Conservation (phyloP, 2,329 filamentous ascomycete genomes). For the Cercospora sp. region DNA sequence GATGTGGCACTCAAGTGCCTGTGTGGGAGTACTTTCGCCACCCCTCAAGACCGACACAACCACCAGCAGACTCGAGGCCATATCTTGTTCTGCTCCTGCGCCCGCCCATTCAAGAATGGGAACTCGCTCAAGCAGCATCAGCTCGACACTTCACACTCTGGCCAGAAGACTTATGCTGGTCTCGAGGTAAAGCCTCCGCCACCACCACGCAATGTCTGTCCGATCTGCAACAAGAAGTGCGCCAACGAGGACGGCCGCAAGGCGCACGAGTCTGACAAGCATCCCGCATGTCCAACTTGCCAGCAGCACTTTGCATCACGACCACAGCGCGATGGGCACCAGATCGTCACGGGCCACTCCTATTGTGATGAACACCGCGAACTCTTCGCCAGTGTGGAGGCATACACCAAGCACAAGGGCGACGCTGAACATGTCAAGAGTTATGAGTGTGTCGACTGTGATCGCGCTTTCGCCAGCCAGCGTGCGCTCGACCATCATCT, state of each 20-base stretch:
- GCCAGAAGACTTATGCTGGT: not conserved
- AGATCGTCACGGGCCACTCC: slow-evolving; percentile 14
- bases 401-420: slow-evolving; percentile 12
- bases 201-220: not conserved
- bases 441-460: slow-evolving; percentile 19
- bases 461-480: slow-evolving; percentile 14
- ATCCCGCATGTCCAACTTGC: slow-evolving; percentile 19
- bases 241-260: slow-evolving; percentile 4
- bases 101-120: not conserved
- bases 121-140: not conserved
- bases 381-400: not conserved
- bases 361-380: slow-evolving; percentile 21
- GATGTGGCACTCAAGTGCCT: not conserved
- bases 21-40: not conserved
- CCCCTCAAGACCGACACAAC: not conserved
- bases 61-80: slow-evolving; percentile 2
- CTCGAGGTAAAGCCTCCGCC: not conserved
- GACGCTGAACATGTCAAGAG: slow-evolving; percentile 9
- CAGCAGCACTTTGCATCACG: slow-evolving; percentile 9
- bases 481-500: slow-evolving; percentile 19
- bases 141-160: not conserved
- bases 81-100: not conserved
- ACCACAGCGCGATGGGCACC: slow-evolving; percentile 11
- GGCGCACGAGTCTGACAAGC: slow-evolving; percentile 4
- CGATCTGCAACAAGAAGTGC: slow-evolving; percentile 11